phyloP scores from a whole-genome alignment of 2,329 filamentous ascomycete genomes.

The Colletotrichum shisoi region DNA sequence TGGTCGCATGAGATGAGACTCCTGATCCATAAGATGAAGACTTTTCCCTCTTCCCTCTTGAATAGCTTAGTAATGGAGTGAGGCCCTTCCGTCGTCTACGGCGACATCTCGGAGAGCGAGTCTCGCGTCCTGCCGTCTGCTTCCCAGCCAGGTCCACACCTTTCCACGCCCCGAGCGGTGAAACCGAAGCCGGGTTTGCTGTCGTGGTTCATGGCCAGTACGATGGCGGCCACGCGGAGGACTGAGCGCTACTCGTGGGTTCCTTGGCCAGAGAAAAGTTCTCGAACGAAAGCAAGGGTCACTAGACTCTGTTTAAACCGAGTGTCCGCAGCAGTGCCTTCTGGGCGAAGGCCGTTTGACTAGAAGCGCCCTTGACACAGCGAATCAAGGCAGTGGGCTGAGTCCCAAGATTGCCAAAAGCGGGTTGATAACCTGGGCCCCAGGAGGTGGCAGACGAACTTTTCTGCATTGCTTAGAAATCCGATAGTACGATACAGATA shows the following conservation, averaged over 20 bases:
- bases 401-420: constrained; percentile 6
- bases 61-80: constrained; percentile 24
- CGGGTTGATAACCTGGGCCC: neutral
- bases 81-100: constrained; percentile 17
- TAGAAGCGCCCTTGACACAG: neutral
- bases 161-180: constrained; percentile 24
- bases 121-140: constrained; percentile 9
- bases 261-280: constrained; percentile 18
- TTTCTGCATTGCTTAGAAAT: constrained; percentile 35
- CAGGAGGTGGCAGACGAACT: constrained; percentile 16
- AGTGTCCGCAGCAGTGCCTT: constrained; percentile 7
- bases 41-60: constrained; percentile 8
- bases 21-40: constrained; percentile 24
- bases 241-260: constrained; percentile 12
- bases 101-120: constrained; percentile 36
- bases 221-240: neutral
- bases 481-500: constrained; percentile 26
- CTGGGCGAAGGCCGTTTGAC: neutral
- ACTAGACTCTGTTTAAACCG: neutral
- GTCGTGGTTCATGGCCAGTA: neutral
- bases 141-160: constrained; percentile 1
- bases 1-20: constrained; percentile 13
- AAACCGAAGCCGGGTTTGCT: constrained; percentile 12
- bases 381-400: constrained; percentile 15
- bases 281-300: constrained; percentile 18